phyloP scores from a whole-genome alignment of 2,329 filamentous ascomycete species.

The Xylariales sp. region DNA sequence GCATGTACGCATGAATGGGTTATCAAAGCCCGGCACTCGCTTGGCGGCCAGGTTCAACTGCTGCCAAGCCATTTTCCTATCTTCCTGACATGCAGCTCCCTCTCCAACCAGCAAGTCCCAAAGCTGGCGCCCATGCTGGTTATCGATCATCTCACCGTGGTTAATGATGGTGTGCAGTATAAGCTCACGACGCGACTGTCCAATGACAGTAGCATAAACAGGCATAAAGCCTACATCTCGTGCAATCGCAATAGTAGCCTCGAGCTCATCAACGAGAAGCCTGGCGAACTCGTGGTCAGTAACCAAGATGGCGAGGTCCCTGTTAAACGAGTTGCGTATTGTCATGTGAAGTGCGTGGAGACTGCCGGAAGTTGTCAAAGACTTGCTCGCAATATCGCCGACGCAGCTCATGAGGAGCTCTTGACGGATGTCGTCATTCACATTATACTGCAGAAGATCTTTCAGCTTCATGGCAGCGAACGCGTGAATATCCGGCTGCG shows the following conservation, averaged over 20 bases:
- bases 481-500: slow-evolving; percentile 57
- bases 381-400: slow-evolving; percentile 60
- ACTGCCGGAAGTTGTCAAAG: slow-evolving; percentile 65
- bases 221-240: slow-evolving; percentile 35
- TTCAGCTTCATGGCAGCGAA: slow-evolving; percentile 60
- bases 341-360: slow-evolving; percentile 58
- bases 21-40: slow-evolving; percentile 39
- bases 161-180: slow-evolving; percentile 52
- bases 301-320: slow-evolving; percentile 54
- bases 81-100: slow-evolving; percentile 51
- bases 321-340: slow-evolving; percentile 38
- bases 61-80: slow-evolving; percentile 66
- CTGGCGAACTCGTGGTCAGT: slow-evolving; percentile 56
- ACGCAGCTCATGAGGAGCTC: slow-evolving; percentile 64
- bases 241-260: slow-evolving; percentile 44
- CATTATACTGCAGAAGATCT: slow-evolving; percentile 53
- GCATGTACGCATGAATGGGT: slow-evolving; percentile 52
- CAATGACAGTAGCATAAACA: slow-evolving; percentile 44
- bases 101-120: slow-evolving; percentile 72
- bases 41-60: slow-evolving; percentile 50
- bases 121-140: slow-evolving; percentile 57
- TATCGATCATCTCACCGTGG: slow-evolving; percentile 58
- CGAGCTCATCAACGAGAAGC: slow-evolving; percentile 61
- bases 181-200: slow-evolving; percentile 51
- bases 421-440: slow-evolving; percentile 49